Evolutionary conservation across 164 flowering plant genomes (phyloP), one percentile per base, ranked within the genome.

Genomic region (Tetracentron sinense): DNA sequence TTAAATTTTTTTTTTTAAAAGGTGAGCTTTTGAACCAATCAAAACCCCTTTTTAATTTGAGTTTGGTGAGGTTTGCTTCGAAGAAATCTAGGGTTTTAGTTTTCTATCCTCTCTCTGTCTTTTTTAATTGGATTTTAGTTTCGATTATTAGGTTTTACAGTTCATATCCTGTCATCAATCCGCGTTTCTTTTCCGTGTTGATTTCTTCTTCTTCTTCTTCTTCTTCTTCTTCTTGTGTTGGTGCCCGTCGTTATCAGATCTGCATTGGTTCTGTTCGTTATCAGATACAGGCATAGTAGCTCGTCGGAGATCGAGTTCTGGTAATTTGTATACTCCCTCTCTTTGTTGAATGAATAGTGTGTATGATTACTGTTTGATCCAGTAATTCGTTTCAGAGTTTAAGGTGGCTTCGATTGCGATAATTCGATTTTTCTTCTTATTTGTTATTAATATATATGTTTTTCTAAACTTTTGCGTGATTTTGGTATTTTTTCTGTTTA

Each of bases 141-240:
- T 69, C 54, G 60, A 54, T 72, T 69, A 53, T 54, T 65, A 67
- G 60, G 65, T 63, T 33, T 74, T 69, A 74, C 80, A 77, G 78
- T 76, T 79, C 82, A 73, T 58, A 7, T 56, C 56, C 30, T n/a
- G 30, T 64, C 75, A 73, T 44, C 49, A 57, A 57, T 28, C 63
- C 77, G 80, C 80, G 80, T 77, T 71, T 54, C 61, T 21, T 65
- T 48, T 65, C 54, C 75, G 65, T 68, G 73, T 73, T 61, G 60
- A 57, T 61, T 42, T 58, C 50, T 35, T 2, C 33, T 44, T 60
- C 52, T 44, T 60, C 8, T 46, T 60, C 30, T 64, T 23, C 33
- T 29, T 46, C n/a, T n/a, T n/a, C n/a, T n/a, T n/a, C n/a, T n/a
- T n/a, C n/a, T n/a, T n/a, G n/a, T n/a, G n/a, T n/a, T n/a, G n/a